phyloP scores from a whole-genome alignment of 805 yeast species.

The Barnettozyma salicaria region DNA sequence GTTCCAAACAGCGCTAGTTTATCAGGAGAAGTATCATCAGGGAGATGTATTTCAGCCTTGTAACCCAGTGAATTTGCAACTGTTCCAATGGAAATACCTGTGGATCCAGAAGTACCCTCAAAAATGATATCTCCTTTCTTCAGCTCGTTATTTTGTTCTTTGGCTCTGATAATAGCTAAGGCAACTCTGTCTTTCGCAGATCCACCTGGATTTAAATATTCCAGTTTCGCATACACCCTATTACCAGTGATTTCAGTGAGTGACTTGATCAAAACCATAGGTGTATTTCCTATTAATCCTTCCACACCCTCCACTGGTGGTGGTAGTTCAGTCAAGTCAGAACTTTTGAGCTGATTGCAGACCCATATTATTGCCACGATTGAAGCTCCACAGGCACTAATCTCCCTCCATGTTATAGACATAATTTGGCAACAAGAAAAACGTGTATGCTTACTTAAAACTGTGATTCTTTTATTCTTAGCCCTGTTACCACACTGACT shows the following conservation, averaged over 20 bases:
- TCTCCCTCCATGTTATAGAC: constrained; percentile 23
- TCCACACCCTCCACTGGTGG: constrained; percentile 51
- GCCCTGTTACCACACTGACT: too few relatives aligned
- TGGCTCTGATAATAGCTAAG: constrained; percentile 65
- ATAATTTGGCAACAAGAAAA: too few relatives aligned
- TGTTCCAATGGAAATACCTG: constrained; percentile 91
- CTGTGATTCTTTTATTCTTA: too few relatives aligned
- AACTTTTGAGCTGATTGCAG: constrained; percentile 4
- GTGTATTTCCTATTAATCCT: constrained; percentile 87
- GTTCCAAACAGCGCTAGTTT: constrained; percentile 65
- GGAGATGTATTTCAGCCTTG: constrained; percentile 86
- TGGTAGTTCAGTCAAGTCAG: constrained; percentile 19
- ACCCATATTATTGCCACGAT: constrained; percentile 12
- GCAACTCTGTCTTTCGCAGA: constrained; percentile 96
- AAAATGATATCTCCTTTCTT: constrained; percentile 65
- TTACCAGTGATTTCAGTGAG: constrained; percentile 71
- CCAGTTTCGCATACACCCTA: constrained; percentile 81
- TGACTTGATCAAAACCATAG: constrained; percentile 67
- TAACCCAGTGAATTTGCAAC: constrained; percentile 87
- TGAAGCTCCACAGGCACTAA: constrained; percentile 21
- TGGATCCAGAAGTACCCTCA: constrained; percentile 96
- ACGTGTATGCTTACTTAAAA: too few relatives aligned
- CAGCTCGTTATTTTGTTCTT: constrained; percentile 54
- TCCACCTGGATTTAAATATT: constrained; percentile 86
- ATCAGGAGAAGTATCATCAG: constrained; percentile 87